Conservation (phyloP, 2,329 filamentous ascomycete genomes). For the Fonsecaea erecta region DNA sequence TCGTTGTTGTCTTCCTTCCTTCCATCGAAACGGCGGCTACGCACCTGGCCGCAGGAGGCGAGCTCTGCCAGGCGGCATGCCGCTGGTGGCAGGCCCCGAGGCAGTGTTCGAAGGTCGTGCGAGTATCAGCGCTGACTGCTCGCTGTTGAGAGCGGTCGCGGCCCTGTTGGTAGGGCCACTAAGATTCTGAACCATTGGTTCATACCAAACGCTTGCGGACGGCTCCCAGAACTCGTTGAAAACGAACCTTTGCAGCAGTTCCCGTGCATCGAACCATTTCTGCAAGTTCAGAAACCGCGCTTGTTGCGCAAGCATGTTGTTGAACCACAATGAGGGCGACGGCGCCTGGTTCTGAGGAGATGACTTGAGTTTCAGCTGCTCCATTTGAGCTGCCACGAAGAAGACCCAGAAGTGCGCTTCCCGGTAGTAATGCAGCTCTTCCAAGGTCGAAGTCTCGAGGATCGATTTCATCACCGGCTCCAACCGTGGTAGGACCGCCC, state of each 20-base stretch:
- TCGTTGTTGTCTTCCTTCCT: no score
- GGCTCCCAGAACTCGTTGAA: constrained; percentile 1
- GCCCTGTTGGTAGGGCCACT: neutral
- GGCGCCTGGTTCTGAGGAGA: neutral
- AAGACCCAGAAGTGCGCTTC: neutral
- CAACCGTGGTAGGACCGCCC: neutral
- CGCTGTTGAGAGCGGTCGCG: neutral
- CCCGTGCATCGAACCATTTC: neutral
- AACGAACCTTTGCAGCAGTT: neutral
- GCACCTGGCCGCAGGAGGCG: neutral
- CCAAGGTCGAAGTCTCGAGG: neutral
- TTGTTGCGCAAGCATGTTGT: neutral
- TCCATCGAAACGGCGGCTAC: neutral
- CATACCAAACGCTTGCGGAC: neutral
- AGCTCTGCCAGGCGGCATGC: neutral
- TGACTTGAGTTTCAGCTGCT: neutral
- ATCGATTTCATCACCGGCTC: neutral
- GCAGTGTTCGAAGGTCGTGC: neutral
- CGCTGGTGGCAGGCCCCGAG: neutral
- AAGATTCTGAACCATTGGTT: neutral
- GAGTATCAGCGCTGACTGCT: neutral
- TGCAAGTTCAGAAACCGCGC: neutral
- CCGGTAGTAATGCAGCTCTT: constrained; percentile 1
- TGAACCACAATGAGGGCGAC: neutral
- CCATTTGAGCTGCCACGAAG: neutral